Evolutionary conservation across 1,139 yeast species (phyloP), one percentile per base, ranked within the genome.

Genomic region (Blastobotrys capitulatus): DNA sequence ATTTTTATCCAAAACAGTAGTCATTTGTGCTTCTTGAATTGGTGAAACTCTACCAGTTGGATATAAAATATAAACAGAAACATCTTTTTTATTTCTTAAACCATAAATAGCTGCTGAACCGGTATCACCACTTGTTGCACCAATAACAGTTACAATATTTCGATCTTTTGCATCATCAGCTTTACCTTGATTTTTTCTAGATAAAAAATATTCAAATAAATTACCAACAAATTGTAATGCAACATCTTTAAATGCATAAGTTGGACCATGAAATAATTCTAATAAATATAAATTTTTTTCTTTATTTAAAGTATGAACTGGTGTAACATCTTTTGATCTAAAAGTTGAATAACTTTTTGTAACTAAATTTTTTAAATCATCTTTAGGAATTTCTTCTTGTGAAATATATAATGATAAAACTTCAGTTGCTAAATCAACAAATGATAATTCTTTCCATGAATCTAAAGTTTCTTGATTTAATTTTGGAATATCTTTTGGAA

Each of bases 61-160:
- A 65, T 90, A 92, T 59, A 94, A 75, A 57, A 92, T 92, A 69
- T 92, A 94, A 31, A 92, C 98, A 38, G 95, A 86, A 27, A 92
- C 96, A 67, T 94, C 97, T 70, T 89, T 86, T 73, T 92, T 92
- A 66, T 95, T 95, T 72, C 98, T 79, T 60, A 92, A 78, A 51
- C 99, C 99, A 71, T 92, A 92, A 58, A 92, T 92, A 54, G 99
- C 98, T 48, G 99, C 99, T 44, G 96, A 86, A 48, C 99, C 99
- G 43, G 99, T 92, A 66, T 92, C 99, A 62, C 99, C 99, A 48
- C 96, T 86, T 26, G 99, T 92, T 41, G 99, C 99, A 61, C 99
- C 99, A 53, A 92, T 96, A 57, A 92, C 98, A 37, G 99, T 92
- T 61, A 92, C 77, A 54, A 80, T 79, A 60, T 88, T 94, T 63